phyloP scores from a whole-genome alignment of 2,329 filamentous ascomycete genomes.

The Aspergillus sojae region DNA sequence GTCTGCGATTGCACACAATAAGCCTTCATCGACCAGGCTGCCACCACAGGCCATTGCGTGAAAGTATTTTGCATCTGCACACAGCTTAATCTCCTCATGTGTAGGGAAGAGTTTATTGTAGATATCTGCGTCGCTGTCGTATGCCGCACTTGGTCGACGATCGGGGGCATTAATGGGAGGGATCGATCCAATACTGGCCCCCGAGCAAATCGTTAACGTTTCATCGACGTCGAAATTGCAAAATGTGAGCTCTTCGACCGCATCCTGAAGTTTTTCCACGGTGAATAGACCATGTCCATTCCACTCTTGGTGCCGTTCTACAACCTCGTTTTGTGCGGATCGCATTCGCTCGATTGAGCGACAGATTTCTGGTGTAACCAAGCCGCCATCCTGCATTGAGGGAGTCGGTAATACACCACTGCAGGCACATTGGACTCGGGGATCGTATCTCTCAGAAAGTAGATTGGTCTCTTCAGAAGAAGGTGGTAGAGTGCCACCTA shows the following conservation, averaged over 20 bases:
- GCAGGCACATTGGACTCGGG: constrained; percentile 18
- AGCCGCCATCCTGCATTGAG: background rate
- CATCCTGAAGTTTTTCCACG: constrained; percentile 10
- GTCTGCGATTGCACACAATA: constrained; percentile 23
- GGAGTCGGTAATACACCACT: constrained; percentile 3
- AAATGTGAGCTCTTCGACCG: constrained; percentile 18
- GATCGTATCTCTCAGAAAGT: constrained; percentile 19
- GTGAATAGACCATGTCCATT: constrained; percentile 19
- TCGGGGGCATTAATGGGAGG: constrained; percentile 20
- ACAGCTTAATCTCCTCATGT: constrained; percentile 24
- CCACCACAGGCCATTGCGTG: constrained; percentile 67
- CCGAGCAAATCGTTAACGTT: constrained; percentile 6
- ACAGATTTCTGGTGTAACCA: background rate
- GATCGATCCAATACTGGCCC: constrained; percentile 4
- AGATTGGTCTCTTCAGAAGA: constrained; percentile 22
- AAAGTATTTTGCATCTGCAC: constrained; percentile 58
- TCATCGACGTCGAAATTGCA: constrained; percentile 14
- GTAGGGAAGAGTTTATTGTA: constrained; percentile 22
- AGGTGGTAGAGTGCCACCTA: constrained; percentile 17
- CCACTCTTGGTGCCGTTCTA: constrained; percentile 15
- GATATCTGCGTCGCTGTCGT: constrained; percentile 13
- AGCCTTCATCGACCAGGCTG: constrained; percentile 16
- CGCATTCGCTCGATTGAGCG: constrained; percentile 9
- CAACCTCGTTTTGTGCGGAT: constrained; percentile 9
- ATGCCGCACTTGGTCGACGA: constrained; percentile 17